Evolutionary conservation across 768 basidiomycete species (phyloP).

Genomic region (Kwoniella mangroviensis): DNA sequence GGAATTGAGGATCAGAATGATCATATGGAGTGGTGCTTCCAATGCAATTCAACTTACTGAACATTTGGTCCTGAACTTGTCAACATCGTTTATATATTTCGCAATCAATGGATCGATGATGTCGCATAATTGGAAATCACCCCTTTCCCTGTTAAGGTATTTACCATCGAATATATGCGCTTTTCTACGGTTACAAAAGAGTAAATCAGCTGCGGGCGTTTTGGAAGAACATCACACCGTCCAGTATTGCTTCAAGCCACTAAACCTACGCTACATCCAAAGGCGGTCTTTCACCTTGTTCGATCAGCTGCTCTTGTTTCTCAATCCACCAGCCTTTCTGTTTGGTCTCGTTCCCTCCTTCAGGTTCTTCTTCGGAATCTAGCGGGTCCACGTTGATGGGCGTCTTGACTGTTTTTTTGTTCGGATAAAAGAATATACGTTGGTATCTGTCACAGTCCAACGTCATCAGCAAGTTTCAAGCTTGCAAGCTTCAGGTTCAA

Average conservation of each 20-base stretch:
- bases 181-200: conserved; percentile 48
- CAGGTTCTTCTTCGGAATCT: conserved; percentile 33
- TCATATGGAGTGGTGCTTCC: background rate
- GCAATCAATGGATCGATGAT: conserved; percentile 83
- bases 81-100: conserved; percentile 75
- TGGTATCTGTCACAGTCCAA: conserved; percentile 71
- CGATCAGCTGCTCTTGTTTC: conserved; percentile 35
- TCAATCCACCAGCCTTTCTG: conserved; percentile 31
- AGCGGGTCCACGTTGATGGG: conserved; percentile 27
- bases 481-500: background rate
- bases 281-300: conserved; percentile 29
- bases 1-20: too few species aligned
- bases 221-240: too few species aligned
- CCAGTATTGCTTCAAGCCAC: background rate
- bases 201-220: background rate
- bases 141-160: conserved; percentile 77
- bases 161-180: conserved; percentile 90
- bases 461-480: background rate
- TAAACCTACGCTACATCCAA: conserved; percentile 37
- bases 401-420: conserved; percentile 64
- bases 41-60: conserved; percentile 64
- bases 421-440: conserved; percentile 78
- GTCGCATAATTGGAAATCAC: conserved; percentile 93
- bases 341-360: conserved; percentile 21
- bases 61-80: conserved; percentile 71